These are phyloP conservation scores for Aquanectria penicillioides DNA, from an alignment of 2,329 filamentous ascomycete genomes.

Conservation along the genomic window DNA sequence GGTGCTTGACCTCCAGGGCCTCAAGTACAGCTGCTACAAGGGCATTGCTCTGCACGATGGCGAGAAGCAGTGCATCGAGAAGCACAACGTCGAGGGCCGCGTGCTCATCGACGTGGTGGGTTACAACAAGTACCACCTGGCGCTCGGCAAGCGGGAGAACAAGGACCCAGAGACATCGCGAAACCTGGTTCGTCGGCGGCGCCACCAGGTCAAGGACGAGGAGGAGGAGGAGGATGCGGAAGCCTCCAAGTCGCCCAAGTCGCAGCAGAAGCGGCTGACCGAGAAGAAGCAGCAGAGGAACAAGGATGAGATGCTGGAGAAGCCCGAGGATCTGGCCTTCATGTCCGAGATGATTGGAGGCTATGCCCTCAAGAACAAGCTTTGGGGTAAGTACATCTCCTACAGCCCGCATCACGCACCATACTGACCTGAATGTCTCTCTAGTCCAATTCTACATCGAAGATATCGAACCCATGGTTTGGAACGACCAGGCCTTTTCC, in stretches of 20 bases:
- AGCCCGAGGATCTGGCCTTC: constrained; percentile 51
- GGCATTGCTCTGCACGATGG: constrained; percentile 49
- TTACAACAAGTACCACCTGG: constrained; percentile 53
- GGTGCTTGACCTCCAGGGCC: constrained; percentile 53
- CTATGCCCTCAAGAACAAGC: constrained; percentile 58
- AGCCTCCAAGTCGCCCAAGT: constrained; percentile 15
- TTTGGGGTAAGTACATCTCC: constrained; percentile 57
- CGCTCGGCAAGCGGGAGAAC: constrained; percentile 48
- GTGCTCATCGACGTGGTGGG: constrained; percentile 54
- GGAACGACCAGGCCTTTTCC: constrained; percentile 57
- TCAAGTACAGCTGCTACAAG: constrained; percentile 53
- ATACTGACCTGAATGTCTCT: constrained; percentile 11
- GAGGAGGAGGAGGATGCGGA: constrained; percentile 5
- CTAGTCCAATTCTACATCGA: constrained; percentile 51
- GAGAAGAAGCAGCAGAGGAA: constrained; percentile 51
- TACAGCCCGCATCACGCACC: too few species aligned
- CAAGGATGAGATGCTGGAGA: constrained; percentile 50
- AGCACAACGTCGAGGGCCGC: constrained; percentile 53
- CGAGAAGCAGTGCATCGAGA: constrained; percentile 28
- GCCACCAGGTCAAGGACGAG: not conserved
- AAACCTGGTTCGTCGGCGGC: constrained; percentile 27
- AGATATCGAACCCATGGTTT: constrained; percentile 52
- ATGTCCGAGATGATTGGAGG: constrained; percentile 54
- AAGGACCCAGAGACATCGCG: constrained; percentile 43
- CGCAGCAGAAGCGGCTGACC: constrained; percentile 40